phyloP scores from a whole-genome alignment of 345 rosid genomes.

The Orychophragmus violaceus region DNA sequence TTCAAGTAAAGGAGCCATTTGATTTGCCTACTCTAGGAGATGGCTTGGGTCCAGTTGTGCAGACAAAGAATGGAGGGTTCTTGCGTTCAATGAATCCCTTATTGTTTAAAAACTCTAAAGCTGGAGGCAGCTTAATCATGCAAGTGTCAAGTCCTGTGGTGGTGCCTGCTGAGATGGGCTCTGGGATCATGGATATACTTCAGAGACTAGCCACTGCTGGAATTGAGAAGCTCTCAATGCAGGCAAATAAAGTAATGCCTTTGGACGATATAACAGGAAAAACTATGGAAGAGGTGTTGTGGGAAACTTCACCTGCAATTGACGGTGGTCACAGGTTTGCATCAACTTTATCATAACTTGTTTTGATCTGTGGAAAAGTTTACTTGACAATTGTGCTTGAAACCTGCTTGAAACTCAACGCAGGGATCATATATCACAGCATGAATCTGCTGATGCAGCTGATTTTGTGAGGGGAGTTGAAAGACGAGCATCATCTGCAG shows the following conservation, averaged over 20 bases:
- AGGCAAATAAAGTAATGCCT: slow-evolving; percentile 90
- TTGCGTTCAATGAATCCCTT: slow-evolving; percentile 77
- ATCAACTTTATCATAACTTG: neutral
- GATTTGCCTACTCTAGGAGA: slow-evolving; percentile 75
- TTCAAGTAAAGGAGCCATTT: slow-evolving; percentile 48
- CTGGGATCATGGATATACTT: slow-evolving; percentile 62
- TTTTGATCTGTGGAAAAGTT: neutral
- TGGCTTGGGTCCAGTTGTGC: slow-evolving; percentile 78
- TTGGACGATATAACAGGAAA: slow-evolving; percentile 88
- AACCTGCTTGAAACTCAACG: no score
- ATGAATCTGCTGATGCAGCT: slow-evolving; percentile 34
- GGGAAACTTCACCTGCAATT: slow-evolving; percentile 58
- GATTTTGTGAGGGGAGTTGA: slow-evolving; percentile 30
- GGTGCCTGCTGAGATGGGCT: slow-evolving; percentile 96
- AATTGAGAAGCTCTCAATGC: slow-evolving; percentile 89
- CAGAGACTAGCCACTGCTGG: slow-evolving; percentile 77
- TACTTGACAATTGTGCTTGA: neutral
- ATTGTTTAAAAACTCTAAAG: slow-evolving; percentile 57
- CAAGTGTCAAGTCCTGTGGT: slow-evolving; percentile 94
- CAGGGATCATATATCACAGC: slow-evolving; percentile 48
- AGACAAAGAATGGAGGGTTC: slow-evolving; percentile 77
- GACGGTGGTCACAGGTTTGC: slow-evolving; percentile 60
- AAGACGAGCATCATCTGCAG: slow-evolving; percentile 31
- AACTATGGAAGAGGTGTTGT: slow-evolving; percentile 75
- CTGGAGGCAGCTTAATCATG: slow-evolving; percentile 76